Evolutionary conservation across 805 yeast genomes (phyloP).

Genomic region (Naumovozyma castellii): DNA sequence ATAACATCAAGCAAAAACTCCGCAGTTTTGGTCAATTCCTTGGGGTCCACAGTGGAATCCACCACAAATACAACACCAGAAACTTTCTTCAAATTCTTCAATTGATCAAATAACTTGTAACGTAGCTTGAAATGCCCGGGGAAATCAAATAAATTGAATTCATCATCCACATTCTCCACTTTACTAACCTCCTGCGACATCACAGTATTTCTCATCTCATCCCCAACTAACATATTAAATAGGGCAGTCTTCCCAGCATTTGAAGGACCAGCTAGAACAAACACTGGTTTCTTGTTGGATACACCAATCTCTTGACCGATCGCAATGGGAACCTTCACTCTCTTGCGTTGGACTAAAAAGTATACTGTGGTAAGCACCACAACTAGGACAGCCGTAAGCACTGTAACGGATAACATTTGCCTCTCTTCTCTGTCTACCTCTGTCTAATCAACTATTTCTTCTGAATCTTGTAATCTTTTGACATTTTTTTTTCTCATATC

Average conservation of each 20-base stretch:
- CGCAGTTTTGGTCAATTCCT: conserved; percentile 44
- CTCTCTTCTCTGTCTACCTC: too few relatives aligned
- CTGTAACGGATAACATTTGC: too few relatives aligned
- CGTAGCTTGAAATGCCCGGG: conserved; percentile 84
- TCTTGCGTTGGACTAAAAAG: not conserved
- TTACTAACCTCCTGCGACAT: conserved; percentile 43
- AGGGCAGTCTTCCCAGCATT: conserved; percentile 60
- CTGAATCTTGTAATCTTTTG: too few relatives aligned
- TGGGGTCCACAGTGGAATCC: conserved; percentile 57
- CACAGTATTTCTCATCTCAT: conserved; percentile 31
- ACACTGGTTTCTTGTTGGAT: conserved; percentile 36
- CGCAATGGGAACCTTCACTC: not conserved
- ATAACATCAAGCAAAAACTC: conserved; percentile 51
- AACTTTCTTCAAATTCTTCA: conserved; percentile 36
- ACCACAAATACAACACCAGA: conserved; percentile 67
- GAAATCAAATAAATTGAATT: conserved; percentile 56
- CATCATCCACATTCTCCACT: conserved; percentile 28
- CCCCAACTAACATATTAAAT: conserved; percentile 19
- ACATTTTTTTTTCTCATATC: too few relatives aligned
- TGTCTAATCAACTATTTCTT: too few relatives aligned
- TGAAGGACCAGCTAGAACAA: conserved; percentile 55
- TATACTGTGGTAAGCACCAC: not conserved
- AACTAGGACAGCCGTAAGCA: too few relatives aligned
- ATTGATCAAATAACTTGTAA: conserved; percentile 42
- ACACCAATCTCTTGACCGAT: not conserved